Evolutionary conservation across 2,329 filamentous ascomycete genomes (phyloP), one percentile per base, ranked within the genome.

Genomic region (Diaporthe sp.): DNA sequence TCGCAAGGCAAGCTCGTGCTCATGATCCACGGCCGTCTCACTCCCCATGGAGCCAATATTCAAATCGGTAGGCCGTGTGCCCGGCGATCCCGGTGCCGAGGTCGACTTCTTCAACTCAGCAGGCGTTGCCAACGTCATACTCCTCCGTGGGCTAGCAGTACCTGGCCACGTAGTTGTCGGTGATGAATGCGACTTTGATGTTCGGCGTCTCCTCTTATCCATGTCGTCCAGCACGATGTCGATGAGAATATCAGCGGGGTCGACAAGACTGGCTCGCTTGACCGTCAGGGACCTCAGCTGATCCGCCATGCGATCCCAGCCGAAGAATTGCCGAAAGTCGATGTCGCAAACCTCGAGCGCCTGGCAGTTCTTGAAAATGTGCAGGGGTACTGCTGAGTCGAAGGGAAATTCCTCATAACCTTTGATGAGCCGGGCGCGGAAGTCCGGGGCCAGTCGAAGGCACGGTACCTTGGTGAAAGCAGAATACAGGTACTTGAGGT

Each of bases 351-450:
- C 94, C 84, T 99, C 97, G 78, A 99, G 89, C 31, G 95, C 94
- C 84, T 96, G 96, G 72, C 98, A 88, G 79, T 98, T 99, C 86
- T 99, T 98, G 90, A 99, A 98, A 12, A 94, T 94, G 83, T 98
- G 94, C n/a, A 99, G 88, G 28, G 97, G 97, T 42, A 99, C 97
- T 28, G 97, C 97, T 34, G 95, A 98, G 84, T 99, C 97, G 84
- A 98, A 98, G 3, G 97, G 97, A 79, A 98, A 99, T 84, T 98
- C 96, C 84, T 99, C 97, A 82, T 97, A 98, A 39, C 96, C 96
- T 79, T 93, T 91, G 79, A 99, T 98, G 77, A 98, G 88, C 72
- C 94, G 93, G 67, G 96, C 96, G 79, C 95, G 94, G 87, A 95
- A 96, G 84, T 99, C 97, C n/a, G 96, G 96, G 39, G 96, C 93